A percentile compares a stretch with the other conserved stretches of the same genome.
These are phyloP conservation scores for Mimosa pudica DNA, from an alignment of 306 rosid genomes.

Conservation along the genomic window DNA sequence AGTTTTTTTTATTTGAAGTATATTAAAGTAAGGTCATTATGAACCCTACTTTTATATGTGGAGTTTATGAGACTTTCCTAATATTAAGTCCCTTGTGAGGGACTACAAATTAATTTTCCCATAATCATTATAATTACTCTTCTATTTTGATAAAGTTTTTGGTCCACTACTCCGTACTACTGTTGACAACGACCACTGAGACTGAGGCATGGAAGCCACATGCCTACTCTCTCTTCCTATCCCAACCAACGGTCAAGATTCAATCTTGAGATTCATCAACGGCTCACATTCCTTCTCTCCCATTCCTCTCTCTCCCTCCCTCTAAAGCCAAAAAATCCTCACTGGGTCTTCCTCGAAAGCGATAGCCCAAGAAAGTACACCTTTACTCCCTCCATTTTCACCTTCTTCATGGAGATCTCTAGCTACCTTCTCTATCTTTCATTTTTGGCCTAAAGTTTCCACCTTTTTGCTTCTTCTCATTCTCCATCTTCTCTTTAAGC, in stretches of 20 bases:
- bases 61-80: no score
- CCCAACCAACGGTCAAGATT: slow-evolving; percentile 39
- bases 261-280: slow-evolving; percentile 45
- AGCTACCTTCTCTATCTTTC: slow-evolving; percentile 31
- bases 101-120: no score
- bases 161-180: slow-evolving; percentile 35
- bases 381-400: slow-evolving; percentile 38
- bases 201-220: slow-evolving; percentile 87
- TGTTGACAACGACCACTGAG: slow-evolving; percentile 86
- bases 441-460: slow-evolving; percentile 26
- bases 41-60: no score
- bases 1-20: no score
- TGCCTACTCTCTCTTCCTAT: slow-evolving; percentile 67
- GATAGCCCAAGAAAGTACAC: slow-evolving; percentile 54
- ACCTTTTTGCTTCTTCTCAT: not conserved
- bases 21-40: no score
- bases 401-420: slow-evolving; percentile 56
- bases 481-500: not conserved
- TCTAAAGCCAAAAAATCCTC: slow-evolving; percentile 44
- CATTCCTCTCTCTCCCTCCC: slow-evolving; percentile 38
- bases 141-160: slow-evolving; percentile 1
- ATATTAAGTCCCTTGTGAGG: no score
- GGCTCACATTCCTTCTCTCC: slow-evolving; percentile 29
- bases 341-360: slow-evolving; percentile 51
- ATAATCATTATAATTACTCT: not conserved